Percentiles rank a stretch among this genome's conserved stretches.
phyloP scores from a whole-genome alignment of 805 yeast species.

The Wickerhamomyces chambardii region DNA sequence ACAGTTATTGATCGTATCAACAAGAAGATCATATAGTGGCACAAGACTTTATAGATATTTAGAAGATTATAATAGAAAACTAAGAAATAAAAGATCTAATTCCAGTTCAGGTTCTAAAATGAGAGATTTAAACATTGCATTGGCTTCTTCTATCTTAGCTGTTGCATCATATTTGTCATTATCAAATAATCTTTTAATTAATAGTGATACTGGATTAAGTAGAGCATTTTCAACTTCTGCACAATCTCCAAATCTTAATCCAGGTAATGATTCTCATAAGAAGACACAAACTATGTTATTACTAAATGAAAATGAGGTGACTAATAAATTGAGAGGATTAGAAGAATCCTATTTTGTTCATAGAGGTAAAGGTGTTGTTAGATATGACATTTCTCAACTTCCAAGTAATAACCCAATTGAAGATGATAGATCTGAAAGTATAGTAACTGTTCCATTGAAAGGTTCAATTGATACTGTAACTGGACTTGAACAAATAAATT shows the following conservation, averaged over 20 bases:
- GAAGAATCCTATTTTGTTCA: conserved; percentile 79
- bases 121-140: conserved; percentile 14
- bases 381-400: conserved; percentile 86
- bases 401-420: conserved; percentile 92
- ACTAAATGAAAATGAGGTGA: conserved; percentile 62
- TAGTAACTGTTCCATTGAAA: conserved; percentile 57
- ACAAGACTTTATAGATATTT: neutral
- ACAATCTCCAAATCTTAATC: conserved; percentile 2
- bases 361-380: conserved; percentile 77
- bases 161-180: conserved; percentile 19
- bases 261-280: conserved; percentile 4
- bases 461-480: neutral
- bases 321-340: conserved; percentile 52
- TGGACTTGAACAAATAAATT: conserved; percentile 23
- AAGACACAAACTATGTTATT: conserved; percentile 48
- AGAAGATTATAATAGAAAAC: neutral
- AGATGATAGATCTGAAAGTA: conserved; percentile 83
- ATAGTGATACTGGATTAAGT: conserved; percentile 13
- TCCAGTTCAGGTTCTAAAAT: neutral
- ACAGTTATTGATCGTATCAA: too few relatives aligned
- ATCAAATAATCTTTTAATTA: conserved; percentile 11
- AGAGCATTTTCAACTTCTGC: conserved; percentile 13
- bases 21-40: too few relatives aligned
- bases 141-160: conserved; percentile 19
- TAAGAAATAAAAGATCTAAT: conserved; percentile 1